Evolutionary conservation across 177 flowering plant species (phyloP).

Genomic region (Telopea speciosissima): DNA sequence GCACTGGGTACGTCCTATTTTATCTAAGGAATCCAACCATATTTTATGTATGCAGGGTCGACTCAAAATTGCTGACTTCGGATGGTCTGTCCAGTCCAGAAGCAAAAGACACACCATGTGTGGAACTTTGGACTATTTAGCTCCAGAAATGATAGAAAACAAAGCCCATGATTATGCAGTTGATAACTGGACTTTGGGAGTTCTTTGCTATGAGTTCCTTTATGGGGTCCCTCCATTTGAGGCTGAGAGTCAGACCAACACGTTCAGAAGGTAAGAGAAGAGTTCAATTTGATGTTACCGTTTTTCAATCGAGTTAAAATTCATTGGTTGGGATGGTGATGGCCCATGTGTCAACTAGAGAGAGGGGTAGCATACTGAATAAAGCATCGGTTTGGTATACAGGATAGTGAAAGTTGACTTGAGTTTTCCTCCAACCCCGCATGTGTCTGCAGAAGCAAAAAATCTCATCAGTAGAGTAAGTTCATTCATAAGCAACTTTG

Average conservation of each 20-base stretch:
- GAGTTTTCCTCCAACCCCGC: conserved; percentile 60
- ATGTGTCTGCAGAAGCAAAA: conserved; percentile 66
- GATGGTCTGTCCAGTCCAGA: conserved; percentile 95
- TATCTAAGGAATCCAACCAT: background rate
- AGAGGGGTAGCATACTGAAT: background rate
- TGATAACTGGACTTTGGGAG: conserved; percentile 94
- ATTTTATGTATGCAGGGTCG: conserved; percentile 49
- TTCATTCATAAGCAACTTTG: conserved; percentile 1
- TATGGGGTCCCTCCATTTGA: conserved; percentile 93
- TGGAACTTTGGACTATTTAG: conserved; percentile 89
- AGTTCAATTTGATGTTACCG: background rate
- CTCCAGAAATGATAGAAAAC: conserved; percentile 94
- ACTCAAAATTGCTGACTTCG: conserved; percentile 93
- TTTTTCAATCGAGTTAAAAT: background rate
- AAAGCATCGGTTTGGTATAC: conserved; percentile 6
- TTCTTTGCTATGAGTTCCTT: conserved; percentile 90
- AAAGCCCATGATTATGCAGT: conserved; percentile 79
- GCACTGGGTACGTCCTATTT: too few species aligned
- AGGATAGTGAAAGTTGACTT: conserved; percentile 83
- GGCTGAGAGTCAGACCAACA: conserved; percentile 69
- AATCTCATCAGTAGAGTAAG: conserved; percentile 61
- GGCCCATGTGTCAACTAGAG: too few species aligned
- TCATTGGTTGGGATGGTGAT: background rate
- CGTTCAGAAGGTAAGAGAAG: conserved; percentile 58
- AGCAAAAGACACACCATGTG: conserved; percentile 84